Conservation (phyloP, 2,329 filamentous ascomycete genomes). For the Beauveria varroae region DNA sequence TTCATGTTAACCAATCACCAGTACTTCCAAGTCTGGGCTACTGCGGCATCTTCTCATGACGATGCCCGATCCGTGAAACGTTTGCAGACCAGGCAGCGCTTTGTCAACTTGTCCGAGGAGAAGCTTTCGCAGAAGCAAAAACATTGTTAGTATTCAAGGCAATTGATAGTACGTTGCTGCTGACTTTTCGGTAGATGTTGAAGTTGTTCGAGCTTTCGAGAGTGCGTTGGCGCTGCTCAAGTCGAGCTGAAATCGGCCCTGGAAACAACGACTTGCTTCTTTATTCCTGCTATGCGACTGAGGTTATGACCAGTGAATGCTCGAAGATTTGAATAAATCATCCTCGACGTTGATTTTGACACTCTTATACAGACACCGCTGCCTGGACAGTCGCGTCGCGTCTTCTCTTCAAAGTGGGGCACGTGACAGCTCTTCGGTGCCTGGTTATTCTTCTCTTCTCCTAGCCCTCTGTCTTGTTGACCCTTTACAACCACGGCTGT, state of each 20-base stretch:
- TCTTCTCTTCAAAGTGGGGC: constrained; percentile 1
- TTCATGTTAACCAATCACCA: constrained; percentile 26
- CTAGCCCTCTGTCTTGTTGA: background rate
- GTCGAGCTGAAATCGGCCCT: constrained; percentile 22
- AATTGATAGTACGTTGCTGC: background rate
- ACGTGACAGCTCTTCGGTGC: background rate
- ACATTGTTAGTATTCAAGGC: constrained; percentile 56
- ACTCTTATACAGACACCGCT: background rate
- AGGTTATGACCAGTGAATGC: background rate
- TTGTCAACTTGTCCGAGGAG: constrained; percentile 67
- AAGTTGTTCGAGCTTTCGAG: constrained; percentile 57
- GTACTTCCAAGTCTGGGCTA: constrained; percentile 77
- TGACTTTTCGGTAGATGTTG: constrained; percentile 26
- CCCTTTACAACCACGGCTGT: background rate
- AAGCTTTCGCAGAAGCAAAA: constrained; percentile 65
- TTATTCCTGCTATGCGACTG: too few species aligned
- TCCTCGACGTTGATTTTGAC: background rate
- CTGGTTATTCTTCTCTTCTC: background rate
- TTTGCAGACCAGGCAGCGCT: constrained; percentile 69
- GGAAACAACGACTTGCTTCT: background rate
- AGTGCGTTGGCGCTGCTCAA: constrained; percentile 49
- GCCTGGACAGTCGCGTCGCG: background rate
- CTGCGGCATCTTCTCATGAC: constrained; percentile 64
- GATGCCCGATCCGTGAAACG: constrained; percentile 71
- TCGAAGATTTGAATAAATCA: too few species aligned